Evolutionary conservation across 2,329 filamentous ascomycete species (phyloP).

Genomic region (Penicillium sp.): DNA sequence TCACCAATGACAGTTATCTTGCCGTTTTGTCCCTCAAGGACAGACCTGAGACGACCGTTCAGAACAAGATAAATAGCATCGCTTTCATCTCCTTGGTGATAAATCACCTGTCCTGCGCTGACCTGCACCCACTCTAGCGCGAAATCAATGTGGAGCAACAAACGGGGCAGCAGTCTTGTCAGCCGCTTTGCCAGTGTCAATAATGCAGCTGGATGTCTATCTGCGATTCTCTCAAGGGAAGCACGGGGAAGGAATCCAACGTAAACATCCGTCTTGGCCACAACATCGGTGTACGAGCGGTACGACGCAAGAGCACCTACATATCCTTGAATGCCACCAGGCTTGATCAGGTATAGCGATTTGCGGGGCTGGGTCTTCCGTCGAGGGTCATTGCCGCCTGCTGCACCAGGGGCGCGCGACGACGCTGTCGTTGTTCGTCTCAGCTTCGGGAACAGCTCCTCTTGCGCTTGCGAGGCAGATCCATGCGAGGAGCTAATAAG

Average conservation of each 20-base stretch:
- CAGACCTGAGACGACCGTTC: conserved; percentile 83
- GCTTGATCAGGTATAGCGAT: conserved; percentile 88
- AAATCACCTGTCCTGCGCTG: conserved; percentile 89
- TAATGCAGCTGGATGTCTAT: conserved; percentile 86
- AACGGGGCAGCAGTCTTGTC: conserved; percentile 80
- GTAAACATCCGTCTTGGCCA: conserved; percentile 97
- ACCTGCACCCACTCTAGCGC: conserved; percentile 98
- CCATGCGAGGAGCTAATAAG: conserved; percentile 38
- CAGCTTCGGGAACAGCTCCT: conserved; percentile 48
- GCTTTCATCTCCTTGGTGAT: conserved; percentile 90
- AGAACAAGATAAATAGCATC: conserved; percentile 98
- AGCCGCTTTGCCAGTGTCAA: conserved; percentile 95
- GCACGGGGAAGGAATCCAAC: conserved; percentile 88
- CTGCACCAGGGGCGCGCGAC: conserved; percentile 36
- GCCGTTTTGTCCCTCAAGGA: conserved; percentile 77
- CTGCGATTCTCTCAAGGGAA: conserved; percentile 86
- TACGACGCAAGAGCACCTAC: conserved; percentile 93
- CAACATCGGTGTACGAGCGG: conserved; percentile 92
- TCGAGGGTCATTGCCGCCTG: conserved; percentile 32
- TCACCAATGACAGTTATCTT: conserved; percentile 85
- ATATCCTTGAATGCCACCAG: conserved; percentile 90
- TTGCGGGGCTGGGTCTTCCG: conserved; percentile 54
- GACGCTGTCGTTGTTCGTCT: conserved; percentile 46
- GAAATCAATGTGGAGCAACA: conserved; percentile 97
- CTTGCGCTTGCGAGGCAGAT: conserved; percentile 27